phyloP scores from a whole-genome alignment of 139 green algal genomes.

The Chlorella sp. region DNA sequence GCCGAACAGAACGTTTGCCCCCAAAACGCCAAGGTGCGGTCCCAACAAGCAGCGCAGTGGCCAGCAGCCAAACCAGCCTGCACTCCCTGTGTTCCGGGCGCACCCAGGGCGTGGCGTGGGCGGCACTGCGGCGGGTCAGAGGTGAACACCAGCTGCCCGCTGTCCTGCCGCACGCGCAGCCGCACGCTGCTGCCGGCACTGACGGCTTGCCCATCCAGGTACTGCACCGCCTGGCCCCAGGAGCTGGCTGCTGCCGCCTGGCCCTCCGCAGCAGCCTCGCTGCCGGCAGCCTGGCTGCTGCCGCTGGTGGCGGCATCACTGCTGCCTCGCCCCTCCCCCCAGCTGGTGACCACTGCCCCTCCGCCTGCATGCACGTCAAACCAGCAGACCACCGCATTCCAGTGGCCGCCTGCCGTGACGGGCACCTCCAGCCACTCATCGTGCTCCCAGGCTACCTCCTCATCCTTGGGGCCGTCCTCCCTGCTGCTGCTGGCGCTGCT shows the following conservation, averaged over 20 bases:
- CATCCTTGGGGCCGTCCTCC: background rate
- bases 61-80: background rate
- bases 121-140: constrained; percentile 34
- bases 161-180: constrained; percentile 58
- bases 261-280: background rate
- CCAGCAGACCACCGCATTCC: constrained; percentile 82
- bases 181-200: constrained; percentile 12
- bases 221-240: constrained; percentile 62
- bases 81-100: background rate
- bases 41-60: background rate
- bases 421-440: constrained; percentile 42
- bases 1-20: no score
- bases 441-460: constrained; percentile 41
- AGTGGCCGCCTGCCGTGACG: constrained; percentile 36
- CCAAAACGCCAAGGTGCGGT: no score
- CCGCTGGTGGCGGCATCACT: background rate
- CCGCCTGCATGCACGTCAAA: constrained; percentile 61
- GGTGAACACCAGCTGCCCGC: constrained; percentile 55
- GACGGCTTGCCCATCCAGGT: constrained; percentile 49
- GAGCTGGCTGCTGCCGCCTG: constrained; percentile 5
- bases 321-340: background rate
- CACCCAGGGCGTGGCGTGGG: constrained; percentile 60
- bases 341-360: constrained; percentile 25
- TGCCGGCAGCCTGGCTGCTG: background rate
- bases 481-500: background rate